Evolutionary conservation across 495 filamentous ascomycete species (phyloP).

Genomic region (Cryomyces antarcticus): DNA sequence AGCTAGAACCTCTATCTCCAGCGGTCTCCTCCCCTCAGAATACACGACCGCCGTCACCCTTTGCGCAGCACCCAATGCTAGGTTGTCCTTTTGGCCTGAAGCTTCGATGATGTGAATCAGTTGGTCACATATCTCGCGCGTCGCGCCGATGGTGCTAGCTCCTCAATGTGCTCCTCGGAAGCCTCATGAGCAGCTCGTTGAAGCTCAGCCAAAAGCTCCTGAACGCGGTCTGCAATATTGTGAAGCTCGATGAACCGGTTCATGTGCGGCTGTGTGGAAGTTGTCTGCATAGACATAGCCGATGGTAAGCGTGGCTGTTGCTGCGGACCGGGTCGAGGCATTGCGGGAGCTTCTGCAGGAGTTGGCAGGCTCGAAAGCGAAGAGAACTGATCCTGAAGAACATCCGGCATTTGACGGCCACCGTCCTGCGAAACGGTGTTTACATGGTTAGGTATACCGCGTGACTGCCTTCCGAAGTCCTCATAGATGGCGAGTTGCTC

Average conservation of each 20-base stretch:
- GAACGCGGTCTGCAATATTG: constrained; percentile 40
- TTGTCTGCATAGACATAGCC: constrained; percentile 12
- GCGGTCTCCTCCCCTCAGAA: constrained; percentile 30
- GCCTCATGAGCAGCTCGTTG: constrained; percentile 40
- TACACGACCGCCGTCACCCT: constrained; percentile 54
- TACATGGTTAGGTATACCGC: constrained; percentile 34
- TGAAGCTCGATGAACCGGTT: constrained; percentile 47
- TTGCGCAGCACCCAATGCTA: constrained; percentile 45
- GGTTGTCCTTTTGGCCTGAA: constrained; percentile 36
- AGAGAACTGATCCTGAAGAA: constrained; percentile 70
- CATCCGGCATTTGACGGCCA: constrained; percentile 42
- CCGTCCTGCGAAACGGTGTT: constrained; percentile 37
- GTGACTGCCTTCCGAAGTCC: constrained; percentile 71
- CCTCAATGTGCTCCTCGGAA: constrained; percentile 46
- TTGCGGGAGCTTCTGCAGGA: constrained; percentile 57
- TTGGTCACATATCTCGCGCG: constrained; percentile 24
- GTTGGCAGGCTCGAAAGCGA: constrained; percentile 56
- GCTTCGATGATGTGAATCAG: constrained; percentile 27
- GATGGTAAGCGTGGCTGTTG: constrained; percentile 25
- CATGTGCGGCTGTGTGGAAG: constrained; percentile 31
- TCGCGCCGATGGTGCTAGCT: constrained; percentile 26
- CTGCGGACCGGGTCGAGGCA: constrained; percentile 42
- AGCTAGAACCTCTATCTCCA: constrained; percentile 69
- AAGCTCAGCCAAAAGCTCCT: constrained; percentile 50
- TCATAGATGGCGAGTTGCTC: constrained; percentile 93